Percentiles rank a stretch among this genome's conserved stretches.
These are phyloP conservation scores for Nicotiana undulata DNA, from an alignment of 257 asterid species.

Conservation along the genomic window DNA sequence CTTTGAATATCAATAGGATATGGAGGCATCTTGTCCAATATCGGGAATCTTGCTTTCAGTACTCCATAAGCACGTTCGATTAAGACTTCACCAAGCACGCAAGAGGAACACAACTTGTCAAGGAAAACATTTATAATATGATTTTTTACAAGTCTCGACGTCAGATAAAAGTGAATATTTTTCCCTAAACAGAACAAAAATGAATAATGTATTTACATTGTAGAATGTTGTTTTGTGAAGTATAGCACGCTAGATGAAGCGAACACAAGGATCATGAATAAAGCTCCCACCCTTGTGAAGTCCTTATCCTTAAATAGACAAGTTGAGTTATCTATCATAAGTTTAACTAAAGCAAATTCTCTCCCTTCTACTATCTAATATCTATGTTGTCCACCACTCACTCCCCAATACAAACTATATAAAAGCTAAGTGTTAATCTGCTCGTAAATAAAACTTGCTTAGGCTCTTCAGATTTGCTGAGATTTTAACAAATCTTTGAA, in stretches of 20 bases:
- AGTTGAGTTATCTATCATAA: neutral
- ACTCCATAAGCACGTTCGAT: too few relatives aligned
- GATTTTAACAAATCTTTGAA: too few relatives aligned
- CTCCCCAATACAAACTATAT: too few relatives aligned
- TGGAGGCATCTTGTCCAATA: too few relatives aligned
- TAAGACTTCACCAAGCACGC: neutral
- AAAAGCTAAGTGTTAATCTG: too few relatives aligned
- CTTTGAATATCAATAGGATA: too few relatives aligned
- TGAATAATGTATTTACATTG: neutral
- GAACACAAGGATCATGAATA: too few relatives aligned
- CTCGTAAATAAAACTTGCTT: too few relatives aligned
- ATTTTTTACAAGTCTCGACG: neutral
- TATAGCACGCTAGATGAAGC: constrained; percentile 66
- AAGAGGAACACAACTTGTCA: neutral
- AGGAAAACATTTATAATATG: neutral
- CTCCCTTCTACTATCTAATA: neutral
- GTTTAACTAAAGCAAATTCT: neutral
- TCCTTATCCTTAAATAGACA: too few relatives aligned
- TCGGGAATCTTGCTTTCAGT: too few relatives aligned
- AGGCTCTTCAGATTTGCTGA: too few relatives aligned
- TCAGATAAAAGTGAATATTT: neutral
- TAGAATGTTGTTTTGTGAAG: constrained; percentile 90
- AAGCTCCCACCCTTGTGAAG: constrained; percentile 28
- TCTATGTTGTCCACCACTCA: neutral
- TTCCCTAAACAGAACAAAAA: neutral